Evolutionary conservation across 129 eudicot genomes (phyloP).

Genomic region (Escallonia rubra): DNA sequence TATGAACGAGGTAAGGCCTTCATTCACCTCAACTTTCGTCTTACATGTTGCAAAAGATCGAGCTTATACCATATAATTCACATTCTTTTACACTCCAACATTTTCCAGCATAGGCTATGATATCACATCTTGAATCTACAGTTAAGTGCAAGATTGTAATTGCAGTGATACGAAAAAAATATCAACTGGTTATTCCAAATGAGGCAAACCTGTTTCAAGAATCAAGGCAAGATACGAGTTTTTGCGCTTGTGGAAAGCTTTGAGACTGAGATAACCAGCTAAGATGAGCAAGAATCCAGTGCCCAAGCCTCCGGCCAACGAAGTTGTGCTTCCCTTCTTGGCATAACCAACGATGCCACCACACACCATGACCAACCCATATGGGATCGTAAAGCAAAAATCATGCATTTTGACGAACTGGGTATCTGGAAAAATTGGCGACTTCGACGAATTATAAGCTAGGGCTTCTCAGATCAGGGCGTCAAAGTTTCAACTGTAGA

Average conservation of each 20-base stretch:
- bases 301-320: slow-evolving; percentile 82
- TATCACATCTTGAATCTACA: not conserved
- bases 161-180: not conserved
- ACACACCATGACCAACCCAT: slow-evolving; percentile 63
- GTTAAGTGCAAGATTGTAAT: not conserved
- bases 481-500: not conserved
- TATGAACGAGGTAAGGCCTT: no score
- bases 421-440: slow-evolving; percentile 3
- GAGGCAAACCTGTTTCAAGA: slow-evolving; percentile 62
- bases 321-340: slow-evolving; percentile 70
- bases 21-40: no score
- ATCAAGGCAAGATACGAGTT: slow-evolving; percentile 69
- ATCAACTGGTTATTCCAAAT: not conserved
- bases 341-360: slow-evolving; percentile 88
- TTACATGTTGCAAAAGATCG: no score
- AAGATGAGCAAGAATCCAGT: slow-evolving; percentile 67
- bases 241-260: slow-evolving; percentile 63
- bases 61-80: no score
- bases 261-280: slow-evolving; percentile 87
- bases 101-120: not conserved
- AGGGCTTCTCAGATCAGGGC: slow-evolving; percentile 13
- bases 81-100: not conserved
- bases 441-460: slow-evolving; percentile 7
- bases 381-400: slow-evolving; percentile 97
- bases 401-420: slow-evolving; percentile 69